Percentiles rank a stretch among this genome's conserved stretches.
phyloP scores from a whole-genome alignment of 1,284 basidiomycete species.

The Malassezia arunalokei region DNA sequence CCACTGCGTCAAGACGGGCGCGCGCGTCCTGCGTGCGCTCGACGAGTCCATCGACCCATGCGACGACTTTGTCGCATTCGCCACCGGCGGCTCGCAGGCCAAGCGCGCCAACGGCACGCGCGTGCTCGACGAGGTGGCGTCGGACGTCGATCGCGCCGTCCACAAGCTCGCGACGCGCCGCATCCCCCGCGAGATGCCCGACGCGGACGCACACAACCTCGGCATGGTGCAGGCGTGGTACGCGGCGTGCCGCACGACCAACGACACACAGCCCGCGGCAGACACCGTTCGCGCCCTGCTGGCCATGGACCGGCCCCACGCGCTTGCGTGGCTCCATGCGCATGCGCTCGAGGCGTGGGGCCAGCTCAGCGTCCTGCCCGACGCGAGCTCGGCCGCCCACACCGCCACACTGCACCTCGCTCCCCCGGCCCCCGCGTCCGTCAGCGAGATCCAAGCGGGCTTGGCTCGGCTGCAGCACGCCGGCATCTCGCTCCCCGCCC shows the following conservation, averaged over 20 bases:
- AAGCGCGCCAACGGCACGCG: constrained; percentile 45
- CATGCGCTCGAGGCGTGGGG: constrained; percentile 59
- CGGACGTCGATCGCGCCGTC: constrained; percentile 40
- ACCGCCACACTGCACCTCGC: constrained; percentile 72
- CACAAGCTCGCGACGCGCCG: constrained; percentile 42
- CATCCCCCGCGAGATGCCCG: neutral
- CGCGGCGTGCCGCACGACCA: constrained; percentile 58
- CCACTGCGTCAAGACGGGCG: constrained; percentile 71
- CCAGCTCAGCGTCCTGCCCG: constrained; percentile 68
- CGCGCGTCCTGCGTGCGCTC: constrained; percentile 65
- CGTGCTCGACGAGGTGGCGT: constrained; percentile 34
- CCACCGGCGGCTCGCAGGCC: constrained; percentile 47
- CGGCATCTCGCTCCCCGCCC: constrained; percentile 19
- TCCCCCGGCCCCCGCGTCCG: constrained; percentile 58
- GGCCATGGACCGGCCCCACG: constrained; percentile 46
- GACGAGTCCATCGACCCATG: constrained; percentile 79
- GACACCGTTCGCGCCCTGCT: constrained; percentile 47
- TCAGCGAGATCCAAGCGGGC: constrained; percentile 59
- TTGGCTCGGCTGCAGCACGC: constrained; percentile 48
- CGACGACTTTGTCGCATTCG: constrained; percentile 85
- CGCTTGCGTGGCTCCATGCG: constrained; percentile 76
- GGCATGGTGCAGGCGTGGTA: constrained; percentile 70
- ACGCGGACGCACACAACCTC: constrained; percentile 58
- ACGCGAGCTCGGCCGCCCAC: constrained; percentile 74
- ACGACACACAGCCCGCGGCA: constrained; percentile 48